Conservation (phyloP, 2,329 filamentous ascomycete genomes). For the Epicoccum nigrum region DNA sequence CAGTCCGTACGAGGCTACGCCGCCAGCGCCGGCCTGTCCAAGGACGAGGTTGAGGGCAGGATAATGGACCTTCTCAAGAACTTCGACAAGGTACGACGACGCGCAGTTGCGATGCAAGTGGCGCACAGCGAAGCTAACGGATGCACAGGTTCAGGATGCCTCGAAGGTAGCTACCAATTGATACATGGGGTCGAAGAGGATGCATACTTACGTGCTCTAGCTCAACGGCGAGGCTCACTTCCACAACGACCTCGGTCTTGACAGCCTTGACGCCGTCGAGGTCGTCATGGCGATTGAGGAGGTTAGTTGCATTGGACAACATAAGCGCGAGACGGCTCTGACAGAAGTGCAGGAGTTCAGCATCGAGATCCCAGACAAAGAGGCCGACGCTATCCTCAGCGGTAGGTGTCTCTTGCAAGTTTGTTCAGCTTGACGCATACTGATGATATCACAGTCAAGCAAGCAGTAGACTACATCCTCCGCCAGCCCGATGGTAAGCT, state of each 20-base stretch:
- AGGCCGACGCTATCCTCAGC: slow-evolving; percentile 91
- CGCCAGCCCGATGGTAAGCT: slow-evolving; percentile 85
- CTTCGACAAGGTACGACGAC: slow-evolving; percentile 85
- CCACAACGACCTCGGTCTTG: slow-evolving; percentile 93
- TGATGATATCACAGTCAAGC: slow-evolving; percentile 70
- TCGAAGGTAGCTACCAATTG: slow-evolving; percentile 57
- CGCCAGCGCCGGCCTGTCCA: slow-evolving; percentile 75
- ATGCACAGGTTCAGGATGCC: slow-evolving; percentile 64
- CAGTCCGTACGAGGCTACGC: slow-evolving; percentile 84
- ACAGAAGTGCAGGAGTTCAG: slow-evolving; percentile 67
- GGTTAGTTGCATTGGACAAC: slow-evolving; percentile 57
- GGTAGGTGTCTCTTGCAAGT: slow-evolving; percentile 63
- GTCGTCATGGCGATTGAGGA: slow-evolving; percentile 99
- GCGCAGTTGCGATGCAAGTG: slow-evolving; percentile 13
- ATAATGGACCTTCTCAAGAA: slow-evolving; percentile 92
- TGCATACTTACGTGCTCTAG: slow-evolving; percentile 56
- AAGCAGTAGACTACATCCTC: slow-evolving; percentile 93
- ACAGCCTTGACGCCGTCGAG: slow-evolving; percentile 98
- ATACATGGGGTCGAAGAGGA: neutral
- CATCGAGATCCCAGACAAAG: slow-evolving; percentile 98
- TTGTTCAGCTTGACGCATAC: slow-evolving; percentile 19
- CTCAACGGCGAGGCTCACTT: slow-evolving; percentile 87
- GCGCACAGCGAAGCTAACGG: slow-evolving; percentile 34
- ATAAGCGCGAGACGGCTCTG: slow-evolving; percentile 12
- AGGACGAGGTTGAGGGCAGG: slow-evolving; percentile 86